These are phyloP conservation scores for Galerina marginata DNA, from an alignment of 768 basidiomycete species.

Conservation along the genomic window DNA sequence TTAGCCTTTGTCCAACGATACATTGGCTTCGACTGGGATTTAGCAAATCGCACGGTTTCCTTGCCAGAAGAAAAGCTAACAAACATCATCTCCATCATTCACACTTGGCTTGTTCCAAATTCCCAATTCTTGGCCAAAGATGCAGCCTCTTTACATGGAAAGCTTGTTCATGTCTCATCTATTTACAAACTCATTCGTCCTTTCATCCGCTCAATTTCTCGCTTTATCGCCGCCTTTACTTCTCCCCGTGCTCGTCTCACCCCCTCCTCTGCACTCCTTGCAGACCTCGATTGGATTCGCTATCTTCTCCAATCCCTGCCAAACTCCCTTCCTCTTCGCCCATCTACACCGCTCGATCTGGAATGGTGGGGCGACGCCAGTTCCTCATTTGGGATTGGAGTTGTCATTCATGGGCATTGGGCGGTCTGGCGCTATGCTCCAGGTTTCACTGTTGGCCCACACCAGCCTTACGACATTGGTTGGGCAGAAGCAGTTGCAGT, in stretches of 20 bases:
- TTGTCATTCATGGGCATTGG: conserved; percentile 35
- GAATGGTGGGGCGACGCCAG: conserved; percentile 42
- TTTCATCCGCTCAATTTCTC: conserved; percentile 30
- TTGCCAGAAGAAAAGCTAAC: conserved; percentile 31
- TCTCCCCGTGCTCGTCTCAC: neutral
- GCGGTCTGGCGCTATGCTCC: conserved; percentile 28
- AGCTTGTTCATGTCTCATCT: conserved; percentile 39
- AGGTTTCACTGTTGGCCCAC: conserved; percentile 21
- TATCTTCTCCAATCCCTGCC: conserved; percentile 4
- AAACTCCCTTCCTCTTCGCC: conserved; percentile 19
- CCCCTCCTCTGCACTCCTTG: conserved; percentile 14
- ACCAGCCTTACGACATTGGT: conserved; percentile 25
- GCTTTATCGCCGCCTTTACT: conserved; percentile 28
- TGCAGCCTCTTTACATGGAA: conserved; percentile 34
- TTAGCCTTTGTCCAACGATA: conserved; percentile 9
- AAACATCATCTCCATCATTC: neutral
- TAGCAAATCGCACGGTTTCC: conserved; percentile 1
- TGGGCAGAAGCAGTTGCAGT: conserved; percentile 36
- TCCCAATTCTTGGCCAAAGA: conserved; percentile 19
- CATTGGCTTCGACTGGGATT: conserved; percentile 24
- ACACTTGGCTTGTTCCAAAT: conserved; percentile 23
- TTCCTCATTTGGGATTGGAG: conserved; percentile 45
- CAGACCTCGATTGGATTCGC: conserved; percentile 40
- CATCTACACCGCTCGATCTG: conserved; percentile 11
- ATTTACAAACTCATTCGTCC: conserved; percentile 33